Percentiles rank a stretch among this genome's conserved stretches.
Conservation (phyloP, 805 yeast species). For the Spathaspora passalidarum region DNA sequence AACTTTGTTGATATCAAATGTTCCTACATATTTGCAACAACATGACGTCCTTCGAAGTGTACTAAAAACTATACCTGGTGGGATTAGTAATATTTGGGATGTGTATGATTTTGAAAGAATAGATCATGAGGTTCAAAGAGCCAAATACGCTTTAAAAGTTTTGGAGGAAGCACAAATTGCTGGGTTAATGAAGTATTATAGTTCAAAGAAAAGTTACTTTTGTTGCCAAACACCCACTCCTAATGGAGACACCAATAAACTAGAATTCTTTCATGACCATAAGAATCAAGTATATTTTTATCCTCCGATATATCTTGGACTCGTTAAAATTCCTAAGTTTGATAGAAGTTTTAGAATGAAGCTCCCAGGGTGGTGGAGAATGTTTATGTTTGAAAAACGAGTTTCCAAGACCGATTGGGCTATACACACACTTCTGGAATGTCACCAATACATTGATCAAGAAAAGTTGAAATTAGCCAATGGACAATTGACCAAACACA, state of each 20-base stretch:
- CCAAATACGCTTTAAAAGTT: constrained; percentile 22
- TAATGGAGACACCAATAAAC: background rate
- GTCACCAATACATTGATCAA: constrained; percentile 15
- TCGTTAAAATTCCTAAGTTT: constrained; percentile 18
- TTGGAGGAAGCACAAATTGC: constrained; percentile 25
- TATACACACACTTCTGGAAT: constrained; percentile 14
- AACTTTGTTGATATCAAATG: constrained; percentile 42
- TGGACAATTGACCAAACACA: constrained; percentile 21
- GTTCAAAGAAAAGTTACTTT: background rate
- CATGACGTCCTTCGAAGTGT: constrained; percentile 20
- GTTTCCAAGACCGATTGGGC: constrained; percentile 28
- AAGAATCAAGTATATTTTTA: constrained; percentile 17
- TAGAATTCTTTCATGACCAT: background rate
- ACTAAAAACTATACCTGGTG: constrained; percentile 49
- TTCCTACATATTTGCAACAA: constrained; percentile 36
- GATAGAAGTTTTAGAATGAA: constrained; percentile 17
- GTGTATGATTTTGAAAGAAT: constrained; percentile 32
- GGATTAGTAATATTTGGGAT: constrained; percentile 58
- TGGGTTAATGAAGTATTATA: constrained; percentile 3
- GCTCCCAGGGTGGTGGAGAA: constrained; percentile 29
- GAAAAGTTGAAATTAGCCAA: constrained; percentile 15
- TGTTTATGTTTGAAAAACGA: constrained; percentile 18
- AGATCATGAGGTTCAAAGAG: constrained; percentile 17
- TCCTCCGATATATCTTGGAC: constrained; percentile 30
- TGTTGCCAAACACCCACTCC: background rate